Evolutionary conservation across 78 protist species (phyloP).

Genomic region (Dictyostelium citrinum): DNA sequence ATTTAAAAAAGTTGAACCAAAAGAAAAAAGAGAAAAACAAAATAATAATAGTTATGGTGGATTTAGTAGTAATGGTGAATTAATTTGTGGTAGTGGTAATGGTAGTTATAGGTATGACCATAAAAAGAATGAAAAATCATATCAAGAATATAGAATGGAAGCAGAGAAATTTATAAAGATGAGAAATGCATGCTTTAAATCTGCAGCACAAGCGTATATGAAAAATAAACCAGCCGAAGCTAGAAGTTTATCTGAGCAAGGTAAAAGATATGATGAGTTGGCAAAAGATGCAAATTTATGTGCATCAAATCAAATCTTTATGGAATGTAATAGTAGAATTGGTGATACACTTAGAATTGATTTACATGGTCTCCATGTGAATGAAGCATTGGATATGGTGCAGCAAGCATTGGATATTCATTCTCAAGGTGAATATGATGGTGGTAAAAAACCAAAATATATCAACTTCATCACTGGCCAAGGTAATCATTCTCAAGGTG

Average conservation of each 20-base stretch:
- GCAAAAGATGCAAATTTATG: background rate
- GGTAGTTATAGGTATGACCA: background rate
- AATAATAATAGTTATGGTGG: background rate
- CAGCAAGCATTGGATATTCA: slow-evolving; percentile 22
- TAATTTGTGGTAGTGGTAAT: background rate
- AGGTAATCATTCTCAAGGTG: slow-evolving; percentile 47
- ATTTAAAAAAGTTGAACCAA: slow-evolving; percentile 2
- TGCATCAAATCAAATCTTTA: slow-evolving; percentile 51
- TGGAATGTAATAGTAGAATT: slow-evolving; percentile 25
- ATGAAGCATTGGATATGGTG: slow-evolving; percentile 60
- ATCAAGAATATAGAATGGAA: slow-evolving; percentile 2
- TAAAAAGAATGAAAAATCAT: background rate
- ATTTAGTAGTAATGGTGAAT: background rate
- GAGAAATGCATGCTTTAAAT: slow-evolving; percentile 10
- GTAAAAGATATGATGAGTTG: slow-evolving; percentile 1
- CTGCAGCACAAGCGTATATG: slow-evolving; percentile 48
- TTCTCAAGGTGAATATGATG: slow-evolving; percentile 18
- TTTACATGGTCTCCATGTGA: slow-evolving; percentile 63
- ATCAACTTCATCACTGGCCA: slow-evolving; percentile 47
- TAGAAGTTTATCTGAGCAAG: background rate
- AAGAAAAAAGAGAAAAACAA: background rate
- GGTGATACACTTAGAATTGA: slow-evolving; percentile 44
- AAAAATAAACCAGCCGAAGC: slow-evolving; percentile 33
- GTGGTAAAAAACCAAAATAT: background rate
- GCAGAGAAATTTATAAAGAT: slow-evolving; percentile 24